Percentiles rank a stretch among this genome's conserved stretches.
Conservation (phyloP, 371 early-diverging fungal genomes). For the Sporodiniella umbellata region DNA sequence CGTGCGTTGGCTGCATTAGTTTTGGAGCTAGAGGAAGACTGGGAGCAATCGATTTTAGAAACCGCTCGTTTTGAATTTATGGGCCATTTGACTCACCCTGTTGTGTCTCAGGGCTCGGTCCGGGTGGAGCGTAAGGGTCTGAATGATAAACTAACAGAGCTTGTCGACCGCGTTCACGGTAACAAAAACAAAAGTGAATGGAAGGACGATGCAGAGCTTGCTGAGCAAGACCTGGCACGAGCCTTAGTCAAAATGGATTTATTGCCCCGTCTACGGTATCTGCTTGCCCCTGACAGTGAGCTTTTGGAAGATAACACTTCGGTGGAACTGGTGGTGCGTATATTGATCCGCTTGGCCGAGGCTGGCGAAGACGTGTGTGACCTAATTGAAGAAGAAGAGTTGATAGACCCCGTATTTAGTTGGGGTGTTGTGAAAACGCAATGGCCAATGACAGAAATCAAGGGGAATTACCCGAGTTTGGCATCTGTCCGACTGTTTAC, state of each 20-base stretch:
- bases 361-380: constrained; percentile 43
- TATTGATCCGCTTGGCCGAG: constrained; percentile 46
- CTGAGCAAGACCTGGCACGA: constrained; percentile 46
- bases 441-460: constrained; percentile 45
- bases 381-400: constrained; percentile 43
- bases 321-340: constrained; percentile 38
- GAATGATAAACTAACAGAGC: constrained; percentile 16
- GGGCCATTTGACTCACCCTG: constrained; percentile 22
- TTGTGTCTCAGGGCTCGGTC: neutral
- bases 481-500: constrained; percentile 39
- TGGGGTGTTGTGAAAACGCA: constrained; percentile 38
- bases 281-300: constrained; percentile 33
- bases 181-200: too few species aligned
- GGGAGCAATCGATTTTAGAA: constrained; percentile 6
- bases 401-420: constrained; percentile 40
- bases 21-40: constrained; percentile 17
- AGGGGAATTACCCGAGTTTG: constrained; percentile 31
- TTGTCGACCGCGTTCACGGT: constrained; percentile 22
- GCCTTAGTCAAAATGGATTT: constrained; percentile 58
- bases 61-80: constrained; percentile 7
- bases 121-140: constrained; percentile 6
- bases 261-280: constrained; percentile 52
- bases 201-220: constrained; percentile 43
- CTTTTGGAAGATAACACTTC: constrained; percentile 37
- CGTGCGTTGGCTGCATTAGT: constrained; percentile 46